Evolutionary conservation across 129 eudicot species (phyloP).

Genomic region (Flaveria linearis): DNA sequence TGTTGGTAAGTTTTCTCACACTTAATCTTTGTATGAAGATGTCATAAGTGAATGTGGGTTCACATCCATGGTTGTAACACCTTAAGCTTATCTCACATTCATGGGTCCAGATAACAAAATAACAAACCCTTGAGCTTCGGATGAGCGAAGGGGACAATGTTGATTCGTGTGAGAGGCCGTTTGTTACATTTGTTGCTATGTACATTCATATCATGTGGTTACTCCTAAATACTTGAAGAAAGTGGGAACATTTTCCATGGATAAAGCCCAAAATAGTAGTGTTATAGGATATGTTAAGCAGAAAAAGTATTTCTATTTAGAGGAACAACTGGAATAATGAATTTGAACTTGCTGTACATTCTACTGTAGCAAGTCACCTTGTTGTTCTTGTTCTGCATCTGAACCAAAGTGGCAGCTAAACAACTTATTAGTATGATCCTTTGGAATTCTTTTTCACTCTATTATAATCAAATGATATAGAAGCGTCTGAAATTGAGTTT

Average conservation of each 20-base stretch:
- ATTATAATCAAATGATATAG: not conserved
- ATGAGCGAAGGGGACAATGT: not conserved
- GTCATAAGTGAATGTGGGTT: slow-evolving; percentile 7
- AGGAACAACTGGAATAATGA: not conserved
- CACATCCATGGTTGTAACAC: not conserved
- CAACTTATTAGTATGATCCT: slow-evolving; percentile 2
- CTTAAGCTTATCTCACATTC: not conserved
- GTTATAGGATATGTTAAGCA: not conserved
- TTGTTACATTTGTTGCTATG: not conserved
- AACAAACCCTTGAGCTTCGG: not conserved
- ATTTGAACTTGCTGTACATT: slow-evolving; percentile 1
- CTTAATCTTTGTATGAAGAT: slow-evolving; percentile 12
- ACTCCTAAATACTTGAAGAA: not conserved
- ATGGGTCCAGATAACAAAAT: too few species aligned
- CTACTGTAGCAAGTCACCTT: slow-evolving; percentile 12
- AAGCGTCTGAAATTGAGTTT: not conserved
- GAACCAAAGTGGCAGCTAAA: not conserved
- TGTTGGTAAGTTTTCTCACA: slow-evolving; percentile 46
- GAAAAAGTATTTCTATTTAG: not conserved
- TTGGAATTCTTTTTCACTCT: not conserved
- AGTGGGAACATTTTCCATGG: not conserved
- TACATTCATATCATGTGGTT: not conserved
- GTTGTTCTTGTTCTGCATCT: not conserved
- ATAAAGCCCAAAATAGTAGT: slow-evolving; percentile 14
- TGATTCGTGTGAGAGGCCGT: not conserved